These are phyloP conservation scores for Metarhizium guizhouense DNA, from an alignment of 2,329 filamentous ascomycete genomes.

Conservation along the genomic window DNA sequence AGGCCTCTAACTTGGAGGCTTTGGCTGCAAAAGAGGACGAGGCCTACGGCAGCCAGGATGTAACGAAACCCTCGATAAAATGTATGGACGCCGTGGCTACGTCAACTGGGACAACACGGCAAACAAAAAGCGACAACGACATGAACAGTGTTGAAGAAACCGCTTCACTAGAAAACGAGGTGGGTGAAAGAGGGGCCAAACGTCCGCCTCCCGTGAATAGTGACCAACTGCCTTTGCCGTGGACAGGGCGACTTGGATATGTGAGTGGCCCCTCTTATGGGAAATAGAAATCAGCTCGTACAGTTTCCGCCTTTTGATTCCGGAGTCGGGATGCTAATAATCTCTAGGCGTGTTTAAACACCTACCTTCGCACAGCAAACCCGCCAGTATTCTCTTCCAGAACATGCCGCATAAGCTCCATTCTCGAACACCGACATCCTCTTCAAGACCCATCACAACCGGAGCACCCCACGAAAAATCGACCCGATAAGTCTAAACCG, in stretches of 20 bases:
- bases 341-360: constrained; percentile 73
- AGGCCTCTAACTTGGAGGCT: constrained; percentile 25
- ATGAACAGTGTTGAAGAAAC: neutral
- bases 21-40: neutral
- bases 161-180: neutral
- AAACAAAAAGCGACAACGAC: neutral
- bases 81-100: neutral
- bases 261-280: constrained; percentile 37
- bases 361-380: constrained; percentile 73
- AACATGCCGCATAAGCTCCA: constrained; percentile 84
- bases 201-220: constrained; percentile 75
- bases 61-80: neutral
- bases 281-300: neutral
- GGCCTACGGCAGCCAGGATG: neutral
- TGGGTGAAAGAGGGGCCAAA: constrained; percentile 26
- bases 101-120: neutral
- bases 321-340: constrained; percentile 4
- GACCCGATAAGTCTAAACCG: constrained; percentile 65
- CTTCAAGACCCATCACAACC: constrained; percentile 66
- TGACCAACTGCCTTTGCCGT: constrained; percentile 73
- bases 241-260: constrained; percentile 85
- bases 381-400: constrained; percentile 84
- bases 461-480: constrained; percentile 76
- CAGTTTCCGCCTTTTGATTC: neutral
- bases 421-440: constrained; percentile 80